Percentiles rank a stretch among this genome's conserved stretches.
Conservation (phyloP, 83 land plant species). For the Picea engelmannii region DNA sequence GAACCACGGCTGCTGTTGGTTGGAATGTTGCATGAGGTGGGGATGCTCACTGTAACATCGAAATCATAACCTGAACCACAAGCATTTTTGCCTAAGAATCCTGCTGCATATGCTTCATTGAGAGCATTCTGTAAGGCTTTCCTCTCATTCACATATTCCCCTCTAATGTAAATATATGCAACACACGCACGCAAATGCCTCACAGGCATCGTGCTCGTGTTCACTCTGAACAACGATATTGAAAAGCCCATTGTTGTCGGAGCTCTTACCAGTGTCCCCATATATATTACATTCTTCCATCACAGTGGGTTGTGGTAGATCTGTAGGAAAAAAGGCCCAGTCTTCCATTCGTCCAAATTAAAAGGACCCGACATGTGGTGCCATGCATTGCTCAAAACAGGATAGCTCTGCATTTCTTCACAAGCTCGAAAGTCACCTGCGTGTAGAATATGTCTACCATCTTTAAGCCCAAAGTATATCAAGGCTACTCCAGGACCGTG, state of each 20-base stretch:
- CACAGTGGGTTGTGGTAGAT: no score
- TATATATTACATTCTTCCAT: no score
- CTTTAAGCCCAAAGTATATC: conserved; percentile 43
- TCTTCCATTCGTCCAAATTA: not conserved
- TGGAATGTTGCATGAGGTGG: no score
- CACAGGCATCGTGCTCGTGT: not conserved
- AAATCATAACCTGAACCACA: conserved; percentile 96
- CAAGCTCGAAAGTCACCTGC: conserved; percentile 15
- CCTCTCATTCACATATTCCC: conserved; percentile 95
- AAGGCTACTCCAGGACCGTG: conserved; percentile 82
- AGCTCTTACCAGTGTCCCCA: not conserved
- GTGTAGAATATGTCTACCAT: conserved; percentile 54
- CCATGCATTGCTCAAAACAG: conserved; percentile 22
- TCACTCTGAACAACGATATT: not conserved
- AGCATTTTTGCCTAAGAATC: conserved; percentile 88
- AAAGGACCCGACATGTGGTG: no score
- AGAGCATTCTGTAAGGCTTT: conserved; percentile 68
- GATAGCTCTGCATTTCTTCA: conserved; percentile 55
- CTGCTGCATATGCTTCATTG: conserved; percentile 88
- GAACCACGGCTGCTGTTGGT: no score
- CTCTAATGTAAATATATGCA: conserved; percentile 92
- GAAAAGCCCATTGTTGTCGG: not conserved
- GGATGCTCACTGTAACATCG: conserved; percentile 40
- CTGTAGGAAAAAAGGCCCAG: no score
- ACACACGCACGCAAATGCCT: conserved; percentile 69